Conservation (phyloP, 495 filamentous ascomycete genomes). For the Annulohypoxylon nitens region DNA sequence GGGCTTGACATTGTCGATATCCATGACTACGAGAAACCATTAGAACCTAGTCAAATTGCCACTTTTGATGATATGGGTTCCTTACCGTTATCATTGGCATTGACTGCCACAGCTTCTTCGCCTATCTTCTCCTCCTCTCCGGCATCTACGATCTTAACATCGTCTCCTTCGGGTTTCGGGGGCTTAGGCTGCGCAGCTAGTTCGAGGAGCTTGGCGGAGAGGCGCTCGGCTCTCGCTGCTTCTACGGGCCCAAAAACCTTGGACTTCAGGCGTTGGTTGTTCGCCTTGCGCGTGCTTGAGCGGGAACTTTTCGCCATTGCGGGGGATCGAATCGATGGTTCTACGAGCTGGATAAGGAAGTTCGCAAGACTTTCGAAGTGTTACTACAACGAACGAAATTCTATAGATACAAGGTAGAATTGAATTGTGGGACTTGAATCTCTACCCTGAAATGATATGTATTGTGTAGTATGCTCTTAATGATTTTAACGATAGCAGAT, state of each 20-base stretch:
- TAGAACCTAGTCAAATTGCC: slow-evolving; percentile 18
- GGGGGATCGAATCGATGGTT: background rate
- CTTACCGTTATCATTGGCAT: slow-evolving; percentile 54
- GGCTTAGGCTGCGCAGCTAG: slow-evolving; percentile 76
- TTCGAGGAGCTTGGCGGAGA: slow-evolving; percentile 84
- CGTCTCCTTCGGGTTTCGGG: slow-evolving; percentile 41
- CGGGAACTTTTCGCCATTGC: slow-evolving; percentile 87
- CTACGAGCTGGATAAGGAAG: background rate
- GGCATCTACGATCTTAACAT: slow-evolving; percentile 45
- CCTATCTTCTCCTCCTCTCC: slow-evolving; percentile 55
- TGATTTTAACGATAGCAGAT: background rate
- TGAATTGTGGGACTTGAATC: background rate
- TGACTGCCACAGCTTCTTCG: slow-evolving; percentile 10
- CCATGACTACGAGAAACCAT: slow-evolving; percentile 56
- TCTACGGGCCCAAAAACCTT: slow-evolving; percentile 85
- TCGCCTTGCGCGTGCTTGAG: slow-evolving; percentile 79
- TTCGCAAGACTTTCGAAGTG: slow-evolving; percentile 12
- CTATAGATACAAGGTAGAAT: background rate
- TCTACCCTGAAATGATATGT: background rate
- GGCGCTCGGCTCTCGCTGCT: slow-evolving; percentile 77
- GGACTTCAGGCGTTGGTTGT: slow-evolving; percentile 79
- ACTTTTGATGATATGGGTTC: background rate
- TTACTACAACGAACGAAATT: slow-evolving; percentile 15
- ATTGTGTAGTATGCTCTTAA: background rate
- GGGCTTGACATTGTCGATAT: slow-evolving; percentile 58